These are phyloP conservation scores for Fusarium phyllophilum DNA, from an alignment of 2,329 filamentous ascomycete genomes.

Conservation along the genomic window DNA sequence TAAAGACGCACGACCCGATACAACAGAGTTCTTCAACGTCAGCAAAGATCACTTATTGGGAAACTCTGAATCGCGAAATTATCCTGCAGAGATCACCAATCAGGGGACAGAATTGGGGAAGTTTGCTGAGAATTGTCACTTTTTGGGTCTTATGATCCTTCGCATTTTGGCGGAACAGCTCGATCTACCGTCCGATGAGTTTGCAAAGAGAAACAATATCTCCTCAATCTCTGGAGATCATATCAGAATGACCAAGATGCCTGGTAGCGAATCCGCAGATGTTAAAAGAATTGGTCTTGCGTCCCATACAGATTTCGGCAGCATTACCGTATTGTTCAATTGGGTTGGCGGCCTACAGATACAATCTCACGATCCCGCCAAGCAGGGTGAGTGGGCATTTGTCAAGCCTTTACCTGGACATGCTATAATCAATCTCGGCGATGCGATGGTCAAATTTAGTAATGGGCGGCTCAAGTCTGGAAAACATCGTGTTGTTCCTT, in stretches of 20 bases:
- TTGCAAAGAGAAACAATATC: not conserved
- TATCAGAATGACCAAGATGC: not conserved
- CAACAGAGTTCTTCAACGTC: not conserved
- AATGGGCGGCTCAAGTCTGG: not conserved
- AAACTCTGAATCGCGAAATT: rapidly evolving
- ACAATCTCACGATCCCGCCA: not conserved
- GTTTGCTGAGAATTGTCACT: not conserved
- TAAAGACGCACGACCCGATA: not conserved
- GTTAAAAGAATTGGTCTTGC: not conserved
- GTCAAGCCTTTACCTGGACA: not conserved
- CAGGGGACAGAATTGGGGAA: rapidly evolving
- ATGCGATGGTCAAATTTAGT: not conserved
- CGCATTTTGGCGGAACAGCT: not conserved
- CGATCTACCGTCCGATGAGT: not conserved
- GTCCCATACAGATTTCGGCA: not conserved
- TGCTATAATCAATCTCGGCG: not conserved
- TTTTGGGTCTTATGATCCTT: not conserved
- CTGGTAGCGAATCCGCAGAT: not conserved
- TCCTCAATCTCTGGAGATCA: not conserved
- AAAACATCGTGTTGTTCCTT: not conserved
- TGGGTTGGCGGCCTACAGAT: not conserved
- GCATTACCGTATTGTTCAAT: not conserved
- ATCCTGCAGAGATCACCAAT: not conserved
- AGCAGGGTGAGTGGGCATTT: not conserved
- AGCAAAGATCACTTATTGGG: not conserved